These are phyloP conservation scores for Cadophora sp. DNA, from an alignment of 2,329 filamentous ascomycete genomes.

Conservation along the genomic window DNA sequence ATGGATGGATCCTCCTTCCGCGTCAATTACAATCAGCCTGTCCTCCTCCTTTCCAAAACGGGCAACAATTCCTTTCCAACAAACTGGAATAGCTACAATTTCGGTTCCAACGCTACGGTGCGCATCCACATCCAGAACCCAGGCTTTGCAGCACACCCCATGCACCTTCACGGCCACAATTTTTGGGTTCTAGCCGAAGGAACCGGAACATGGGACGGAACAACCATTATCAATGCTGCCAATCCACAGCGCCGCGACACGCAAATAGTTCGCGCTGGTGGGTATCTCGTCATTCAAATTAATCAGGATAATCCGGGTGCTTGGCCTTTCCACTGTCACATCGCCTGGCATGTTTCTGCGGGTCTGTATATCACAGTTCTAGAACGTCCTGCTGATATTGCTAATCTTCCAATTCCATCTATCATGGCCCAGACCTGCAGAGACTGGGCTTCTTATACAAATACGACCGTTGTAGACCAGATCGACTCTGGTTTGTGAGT, in stretches of 20 bases:
- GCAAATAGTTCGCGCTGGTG: constrained; percentile 51
- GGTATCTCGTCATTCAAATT: constrained; percentile 54
- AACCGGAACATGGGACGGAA: constrained; percentile 42
- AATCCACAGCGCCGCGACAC: constrained; percentile 61
- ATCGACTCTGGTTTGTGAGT: constrained; percentile 56
- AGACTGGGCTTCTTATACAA: constrained; percentile 59
- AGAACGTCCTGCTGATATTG: constrained; percentile 49
- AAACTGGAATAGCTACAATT: constrained; percentile 62
- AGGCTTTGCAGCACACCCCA: constrained; percentile 59
- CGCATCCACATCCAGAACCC: constrained; percentile 62
- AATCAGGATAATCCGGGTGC: constrained; percentile 58
- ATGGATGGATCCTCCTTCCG: constrained; percentile 59
- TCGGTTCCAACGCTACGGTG: constrained; percentile 58
- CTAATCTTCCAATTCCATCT: constrained; percentile 52
- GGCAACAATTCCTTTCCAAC: constrained; percentile 59
- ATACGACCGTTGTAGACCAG: constrained; percentile 53
- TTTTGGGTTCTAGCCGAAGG: constrained; percentile 69
- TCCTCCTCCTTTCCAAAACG: constrained; percentile 57
- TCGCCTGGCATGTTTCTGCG: constrained; percentile 56
- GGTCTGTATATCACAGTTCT: constrained; percentile 51
- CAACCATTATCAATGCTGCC: constrained; percentile 46
- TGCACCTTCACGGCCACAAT: constrained; percentile 76
- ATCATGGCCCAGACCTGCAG: constrained; percentile 58
- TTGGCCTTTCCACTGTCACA: constrained; percentile 59
- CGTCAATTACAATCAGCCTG: constrained; percentile 66